Percentiles rank a stretch among this genome's conserved stretches.
phyloP scores from a whole-genome alignment of 352 stramenopile genomes.

The Phytophthora sojae region DNA sequence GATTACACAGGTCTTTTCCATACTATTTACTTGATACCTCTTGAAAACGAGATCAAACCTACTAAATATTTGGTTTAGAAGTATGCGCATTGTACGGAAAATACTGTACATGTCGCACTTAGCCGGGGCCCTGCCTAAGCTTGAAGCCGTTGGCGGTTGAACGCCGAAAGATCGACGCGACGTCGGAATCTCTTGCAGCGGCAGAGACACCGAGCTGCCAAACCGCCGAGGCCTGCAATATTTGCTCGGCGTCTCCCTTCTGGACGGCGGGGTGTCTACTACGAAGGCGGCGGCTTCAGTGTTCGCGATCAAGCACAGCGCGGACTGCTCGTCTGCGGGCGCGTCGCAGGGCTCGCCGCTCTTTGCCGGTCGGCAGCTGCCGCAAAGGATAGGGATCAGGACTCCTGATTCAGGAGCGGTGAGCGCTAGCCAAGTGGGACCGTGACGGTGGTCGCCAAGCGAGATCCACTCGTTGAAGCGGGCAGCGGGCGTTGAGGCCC shows the following conservation, averaged over 20 bases:
- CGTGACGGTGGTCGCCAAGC: not conserved
- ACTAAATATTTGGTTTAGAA: too few species aligned
- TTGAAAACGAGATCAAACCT: too few species aligned
- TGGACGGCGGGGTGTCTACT: not conserved
- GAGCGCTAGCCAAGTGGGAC: slow-evolving; percentile 34
- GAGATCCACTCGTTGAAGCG: not conserved
- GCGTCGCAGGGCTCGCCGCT: not conserved
- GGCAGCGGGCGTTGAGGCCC: too few species aligned
- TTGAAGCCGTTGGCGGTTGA: not conserved
- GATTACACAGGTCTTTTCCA: too few species aligned
- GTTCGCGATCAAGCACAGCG: not conserved
- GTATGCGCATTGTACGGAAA: too few species aligned
- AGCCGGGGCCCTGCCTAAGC: not conserved
- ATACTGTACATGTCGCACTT: too few species aligned
- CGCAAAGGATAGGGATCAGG: slow-evolving; percentile 12
- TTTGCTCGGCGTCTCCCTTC: not conserved
- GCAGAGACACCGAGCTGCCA: not conserved
- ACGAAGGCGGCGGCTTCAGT: not conserved
- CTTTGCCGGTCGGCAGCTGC: slow-evolving; percentile 17
- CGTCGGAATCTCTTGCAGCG: not conserved
- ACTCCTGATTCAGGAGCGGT: slow-evolving; percentile 33
- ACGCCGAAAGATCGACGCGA: not conserved
- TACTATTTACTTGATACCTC: too few species aligned
- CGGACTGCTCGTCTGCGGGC: not conserved
- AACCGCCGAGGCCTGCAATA: not conserved